These are phyloP conservation scores for Acrocalymma vagum DNA, from an alignment of 2,329 filamentous ascomycete genomes.

Conservation along the genomic window DNA sequence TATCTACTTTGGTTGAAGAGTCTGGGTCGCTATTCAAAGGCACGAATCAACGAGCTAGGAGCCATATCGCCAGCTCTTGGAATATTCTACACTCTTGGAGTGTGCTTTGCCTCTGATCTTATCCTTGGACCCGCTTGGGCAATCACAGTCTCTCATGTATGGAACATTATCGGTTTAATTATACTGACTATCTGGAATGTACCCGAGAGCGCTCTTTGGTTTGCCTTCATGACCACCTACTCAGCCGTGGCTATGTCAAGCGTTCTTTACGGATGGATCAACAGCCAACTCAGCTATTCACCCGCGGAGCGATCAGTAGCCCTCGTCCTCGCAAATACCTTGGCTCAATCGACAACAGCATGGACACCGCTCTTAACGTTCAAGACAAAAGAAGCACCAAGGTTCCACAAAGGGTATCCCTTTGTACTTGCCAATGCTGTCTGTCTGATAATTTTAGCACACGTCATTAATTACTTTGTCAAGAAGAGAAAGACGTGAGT, in stretches of 20 bases:
- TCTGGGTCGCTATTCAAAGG: slow-evolving; percentile 56
- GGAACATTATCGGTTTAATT: slow-evolving; percentile 63
- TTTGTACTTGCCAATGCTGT: slow-evolving; percentile 52
- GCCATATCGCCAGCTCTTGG: slow-evolving; percentile 63
- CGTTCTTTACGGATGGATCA: slow-evolving; percentile 66
- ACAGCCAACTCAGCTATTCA: slow-evolving; percentile 57
- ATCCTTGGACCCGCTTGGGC: slow-evolving; percentile 62
- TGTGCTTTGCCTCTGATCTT: slow-evolving; percentile 65
- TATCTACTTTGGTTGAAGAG: slow-evolving; percentile 69
- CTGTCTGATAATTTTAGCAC: slow-evolving; percentile 41
- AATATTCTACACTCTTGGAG: slow-evolving; percentile 64
- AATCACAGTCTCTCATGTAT: slow-evolving; percentile 60
- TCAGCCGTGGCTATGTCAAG: slow-evolving; percentile 62
- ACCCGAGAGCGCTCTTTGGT: slow-evolving; percentile 63
- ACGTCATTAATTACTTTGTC: slow-evolving; percentile 22
- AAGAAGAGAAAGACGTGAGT: slow-evolving; percentile 20
- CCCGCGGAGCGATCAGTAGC: slow-evolving; percentile 59
- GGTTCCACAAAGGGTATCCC: slow-evolving; percentile 54
- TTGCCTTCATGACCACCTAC: slow-evolving; percentile 61
- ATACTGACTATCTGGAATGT: slow-evolving; percentile 66
- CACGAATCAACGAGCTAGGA: slow-evolving; percentile 61
- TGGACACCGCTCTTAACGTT: slow-evolving; percentile 66
- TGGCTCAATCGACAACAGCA: slow-evolving; percentile 64
- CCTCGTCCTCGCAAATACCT: slow-evolving; percentile 60
- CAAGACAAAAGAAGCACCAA: slow-evolving; percentile 54